Evolutionary conservation across 2,329 filamentous ascomycete species (phyloP), one percentile per base, ranked within the genome.

Genomic region (Seiridium cupressi): DNA sequence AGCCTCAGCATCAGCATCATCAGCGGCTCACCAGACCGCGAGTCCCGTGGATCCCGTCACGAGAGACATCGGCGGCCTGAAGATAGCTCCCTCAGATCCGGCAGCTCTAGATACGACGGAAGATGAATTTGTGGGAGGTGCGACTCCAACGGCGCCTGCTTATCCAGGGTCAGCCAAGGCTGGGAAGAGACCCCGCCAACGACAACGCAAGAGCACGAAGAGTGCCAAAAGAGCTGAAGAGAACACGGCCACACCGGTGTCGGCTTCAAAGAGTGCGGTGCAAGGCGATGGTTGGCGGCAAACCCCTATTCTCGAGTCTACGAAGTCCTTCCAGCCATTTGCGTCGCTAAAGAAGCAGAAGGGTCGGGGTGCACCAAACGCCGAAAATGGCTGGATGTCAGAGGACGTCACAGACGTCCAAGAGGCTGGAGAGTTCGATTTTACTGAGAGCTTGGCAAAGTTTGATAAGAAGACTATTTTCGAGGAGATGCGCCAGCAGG

Each of bases 331-430:
- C 62, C 86, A 89, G 68, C 86, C 86, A 0, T 89, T 84, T 66
- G 77, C 80, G 48, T 82, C 83, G 1, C 72, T 89, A 1, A 92
- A 83, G 79, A 83, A 75, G 72, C 75, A 79, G 66, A 80, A 78
- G 61, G 77, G 73, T 60, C 79, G 74, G 66, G 74, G 72, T 51
- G 72, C 72, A 36, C 62, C 60, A 10, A 67, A 65, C 46, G 74
- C 74, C 7, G 84, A 92, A 48, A 96, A 92, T 72, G 94, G 92
- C 3, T 98, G 94, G 93, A 93, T 92, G 3, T 97, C 94, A 0
- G 95, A 97, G 71, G 94, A 98, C 70, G 93, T 94, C 31, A 97
- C 92, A 0, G 95, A 98, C 71, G 91, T 95, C 31, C 91, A 94
- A 75, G 94, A 96, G 71, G 85, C 95, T 81, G 92, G 91, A 9